Evolutionary conservation across 1,284 basidiomycete species (phyloP).

Genomic region (Naganishia sp.): DNA sequence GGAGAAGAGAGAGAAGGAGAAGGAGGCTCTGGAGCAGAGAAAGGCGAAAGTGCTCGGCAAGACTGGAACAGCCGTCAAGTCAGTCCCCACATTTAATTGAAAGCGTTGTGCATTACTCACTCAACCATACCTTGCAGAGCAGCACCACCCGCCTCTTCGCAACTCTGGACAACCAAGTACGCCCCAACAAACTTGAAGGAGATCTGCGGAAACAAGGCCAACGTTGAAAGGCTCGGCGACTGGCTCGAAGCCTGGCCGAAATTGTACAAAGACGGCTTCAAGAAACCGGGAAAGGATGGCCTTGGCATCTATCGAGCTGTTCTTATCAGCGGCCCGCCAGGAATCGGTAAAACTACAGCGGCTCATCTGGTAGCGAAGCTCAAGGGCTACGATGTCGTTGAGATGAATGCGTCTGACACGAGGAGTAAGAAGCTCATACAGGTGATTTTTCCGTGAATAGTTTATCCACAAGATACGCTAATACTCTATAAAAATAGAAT

Average conservation of each 20-base stretch:
- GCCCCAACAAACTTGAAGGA: slow-evolving; percentile 85
- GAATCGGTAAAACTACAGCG: slow-evolving; percentile 96
- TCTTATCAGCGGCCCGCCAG: slow-evolving; percentile 88
- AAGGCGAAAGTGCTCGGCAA: slow-evolving; percentile 55
- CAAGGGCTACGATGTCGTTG: slow-evolving; percentile 87
- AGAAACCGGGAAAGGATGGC: slow-evolving; percentile 89
- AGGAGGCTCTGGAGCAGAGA: slow-evolving; percentile 30
- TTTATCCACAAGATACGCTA: not conserved
- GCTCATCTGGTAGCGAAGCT: slow-evolving; percentile 88
- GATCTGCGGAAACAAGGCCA: slow-evolving; percentile 90
- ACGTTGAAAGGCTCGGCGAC: slow-evolving; percentile 79
- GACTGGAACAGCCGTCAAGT: slow-evolving; percentile 50
- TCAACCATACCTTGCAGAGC: slow-evolving; percentile 49
- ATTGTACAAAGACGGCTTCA: slow-evolving; percentile 74
- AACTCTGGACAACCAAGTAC: slow-evolving; percentile 95
- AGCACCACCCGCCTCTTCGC: slow-evolving; percentile 54
- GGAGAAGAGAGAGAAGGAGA: slow-evolving; percentile 40
- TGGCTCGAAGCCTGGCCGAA: slow-evolving; percentile 87
- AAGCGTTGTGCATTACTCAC: not conserved
- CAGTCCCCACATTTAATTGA: slow-evolving; percentile 30
- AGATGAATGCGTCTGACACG: slow-evolving; percentile 93
- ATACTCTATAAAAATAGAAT: slow-evolving; percentile 57
- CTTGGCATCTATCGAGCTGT: slow-evolving; percentile 85
- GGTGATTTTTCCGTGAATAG: slow-evolving; percentile 53
- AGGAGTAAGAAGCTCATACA: slow-evolving; percentile 96